These are phyloP conservation scores for Knoxdaviesia proteae DNA, from an alignment of 2,329 filamentous ascomycete species.

Conservation along the genomic window DNA sequence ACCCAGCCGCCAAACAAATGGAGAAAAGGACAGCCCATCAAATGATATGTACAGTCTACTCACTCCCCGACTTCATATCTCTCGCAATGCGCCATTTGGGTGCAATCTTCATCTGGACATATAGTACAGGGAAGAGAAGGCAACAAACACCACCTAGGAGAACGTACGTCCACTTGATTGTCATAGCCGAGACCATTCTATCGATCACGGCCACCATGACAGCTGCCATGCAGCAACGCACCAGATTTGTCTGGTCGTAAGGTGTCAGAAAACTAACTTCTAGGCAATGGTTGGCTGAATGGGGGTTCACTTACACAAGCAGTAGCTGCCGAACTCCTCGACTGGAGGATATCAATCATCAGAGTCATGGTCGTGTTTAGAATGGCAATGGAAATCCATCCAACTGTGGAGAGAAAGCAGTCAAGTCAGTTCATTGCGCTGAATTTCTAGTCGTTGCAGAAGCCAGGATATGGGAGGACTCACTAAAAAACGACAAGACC, in stretches of 20 bases:
- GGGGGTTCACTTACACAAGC: conserved; percentile 5
- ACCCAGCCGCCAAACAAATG: too few species aligned
- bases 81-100: conserved; percentile 6
- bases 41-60: too few species aligned
- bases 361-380: conserved; percentile 13
- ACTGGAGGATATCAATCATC: conserved; percentile 13
- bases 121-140: conserved; percentile 7
- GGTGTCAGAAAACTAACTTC: too few species aligned
- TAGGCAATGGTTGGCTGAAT: too few species aligned
- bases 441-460: too few species aligned
- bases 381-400: conserved; percentile 11
- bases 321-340: conserved; percentile 10
- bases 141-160: conserved; percentile 7
- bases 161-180: conserved; percentile 8
- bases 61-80: background rate
- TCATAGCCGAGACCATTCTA: conserved; percentile 7
- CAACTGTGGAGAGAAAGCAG: conserved; percentile 5
- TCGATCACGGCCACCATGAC: conserved; percentile 11
- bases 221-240: conserved; percentile 10
- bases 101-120: conserved; percentile 7
- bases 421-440: too few species aligned
- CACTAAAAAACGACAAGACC: conserved; percentile 8
- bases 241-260: conserved; percentile 8
- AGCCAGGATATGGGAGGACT: conserved; percentile 4
- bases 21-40: too few species aligned